These are phyloP conservation scores for Kuraishia cidri DNA, from an alignment of 805 yeast species.

Conservation along the genomic window DNA sequence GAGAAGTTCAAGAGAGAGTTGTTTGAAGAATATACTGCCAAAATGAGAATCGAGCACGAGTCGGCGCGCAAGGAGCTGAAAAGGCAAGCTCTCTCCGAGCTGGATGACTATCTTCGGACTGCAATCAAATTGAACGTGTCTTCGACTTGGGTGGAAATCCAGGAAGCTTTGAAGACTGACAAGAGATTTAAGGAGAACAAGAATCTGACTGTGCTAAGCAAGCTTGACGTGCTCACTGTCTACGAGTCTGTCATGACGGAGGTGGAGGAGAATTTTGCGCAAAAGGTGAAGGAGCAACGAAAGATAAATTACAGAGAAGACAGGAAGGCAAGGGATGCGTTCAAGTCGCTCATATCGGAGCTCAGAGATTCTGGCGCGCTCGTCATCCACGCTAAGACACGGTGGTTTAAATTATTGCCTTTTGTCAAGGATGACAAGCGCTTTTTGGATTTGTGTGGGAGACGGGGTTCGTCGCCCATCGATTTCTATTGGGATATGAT, in stretches of 20 bases:
- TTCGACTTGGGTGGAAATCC: conserved; percentile 28
- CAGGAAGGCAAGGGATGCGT: conserved; percentile 57
- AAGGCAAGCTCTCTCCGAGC: conserved; percentile 40
- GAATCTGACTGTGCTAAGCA: conserved; percentile 41
- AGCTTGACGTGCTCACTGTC: conserved; percentile 50
- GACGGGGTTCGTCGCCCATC: conserved; percentile 68
- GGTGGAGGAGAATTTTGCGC: conserved; percentile 20
- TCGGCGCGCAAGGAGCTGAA: conserved; percentile 17
- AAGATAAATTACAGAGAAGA: conserved; percentile 43
- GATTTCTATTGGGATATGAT: conserved; percentile 71
- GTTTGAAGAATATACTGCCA: conserved; percentile 39
- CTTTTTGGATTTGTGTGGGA: conserved; percentile 58
- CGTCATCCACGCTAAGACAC: conserved; percentile 35
- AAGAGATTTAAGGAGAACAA: conserved; percentile 49
- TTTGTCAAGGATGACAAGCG: conserved; percentile 43
- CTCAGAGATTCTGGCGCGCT: conserved; percentile 23
- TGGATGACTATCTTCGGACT: conserved; percentile 39
- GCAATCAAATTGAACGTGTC: conserved; percentile 16
- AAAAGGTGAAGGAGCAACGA: conserved; percentile 16
- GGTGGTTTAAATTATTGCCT: conserved; percentile 50
- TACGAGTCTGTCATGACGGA: conserved; percentile 27
- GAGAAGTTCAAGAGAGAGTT: conserved; percentile 48
- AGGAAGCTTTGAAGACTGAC: conserved; percentile 28
- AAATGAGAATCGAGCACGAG: conserved; percentile 24
- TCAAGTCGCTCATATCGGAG: conserved; percentile 34